These are phyloP conservation scores for Exutisphaerella laricina DNA, from an alignment of 2,329 filamentous ascomycete species.

Conservation along the genomic window DNA sequence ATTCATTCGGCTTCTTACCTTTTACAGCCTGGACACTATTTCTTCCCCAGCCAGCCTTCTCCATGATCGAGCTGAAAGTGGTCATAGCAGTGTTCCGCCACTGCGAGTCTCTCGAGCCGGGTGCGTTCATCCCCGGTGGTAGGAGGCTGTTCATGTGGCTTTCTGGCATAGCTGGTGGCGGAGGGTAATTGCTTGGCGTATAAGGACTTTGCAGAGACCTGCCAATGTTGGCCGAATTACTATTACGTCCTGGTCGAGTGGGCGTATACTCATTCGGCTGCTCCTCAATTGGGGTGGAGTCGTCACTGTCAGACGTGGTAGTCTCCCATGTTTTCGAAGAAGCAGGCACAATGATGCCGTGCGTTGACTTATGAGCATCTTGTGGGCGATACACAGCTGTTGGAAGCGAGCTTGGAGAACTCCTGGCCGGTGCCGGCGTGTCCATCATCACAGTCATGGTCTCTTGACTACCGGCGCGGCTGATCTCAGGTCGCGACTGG, in stretches of 20 bases:
- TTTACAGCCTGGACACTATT: slow-evolving; percentile 9
- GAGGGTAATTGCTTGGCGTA: slow-evolving; percentile 18
- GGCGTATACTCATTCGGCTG: slow-evolving; percentile 16
- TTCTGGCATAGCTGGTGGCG: slow-evolving; percentile 4
- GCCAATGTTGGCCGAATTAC: slow-evolving; percentile 16
- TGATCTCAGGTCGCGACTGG: slow-evolving; percentile 13
- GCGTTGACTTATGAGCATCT: neutral
- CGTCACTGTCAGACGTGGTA: slow-evolving; percentile 9
- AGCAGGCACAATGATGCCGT: slow-evolving; percentile 2
- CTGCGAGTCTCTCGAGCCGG: slow-evolving; percentile 8
- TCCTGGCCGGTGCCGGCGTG: slow-evolving; percentile 11
- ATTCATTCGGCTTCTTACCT: slow-evolving; percentile 12
- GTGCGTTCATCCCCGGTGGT: slow-evolving; percentile 5
- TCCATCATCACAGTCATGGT: slow-evolving; percentile 38
- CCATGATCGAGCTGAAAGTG: slow-evolving; percentile 41
- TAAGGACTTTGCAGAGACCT: slow-evolving; percentile 17
- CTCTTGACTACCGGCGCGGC: slow-evolving; percentile 36
- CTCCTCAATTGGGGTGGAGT: slow-evolving; percentile 16
- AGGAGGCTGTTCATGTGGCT: slow-evolving; percentile 11
- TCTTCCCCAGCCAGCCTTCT: slow-evolving; percentile 37
- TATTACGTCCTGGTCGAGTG: slow-evolving; percentile 18
- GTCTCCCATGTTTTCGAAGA: slow-evolving; percentile 14
- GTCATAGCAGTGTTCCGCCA: slow-evolving; percentile 22
- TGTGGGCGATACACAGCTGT: neutral
- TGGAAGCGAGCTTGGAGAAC: slow-evolving; percentile 4